Evolutionary conservation across 2,329 filamentous ascomycete genomes (phyloP).

Genomic region (Exophiala sideris): DNA sequence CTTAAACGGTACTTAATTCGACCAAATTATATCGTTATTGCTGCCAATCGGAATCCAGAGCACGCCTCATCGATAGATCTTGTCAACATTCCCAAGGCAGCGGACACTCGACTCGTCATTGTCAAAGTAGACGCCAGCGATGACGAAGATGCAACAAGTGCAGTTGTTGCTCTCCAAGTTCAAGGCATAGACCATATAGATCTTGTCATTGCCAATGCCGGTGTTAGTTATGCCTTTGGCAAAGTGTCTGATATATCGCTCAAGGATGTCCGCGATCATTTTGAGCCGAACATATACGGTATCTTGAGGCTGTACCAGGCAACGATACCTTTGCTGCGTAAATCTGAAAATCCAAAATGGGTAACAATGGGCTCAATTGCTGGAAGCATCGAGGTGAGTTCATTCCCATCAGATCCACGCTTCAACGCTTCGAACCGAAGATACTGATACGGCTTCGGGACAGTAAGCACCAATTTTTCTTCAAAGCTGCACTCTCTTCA

Average conservation of each 20-base stretch:
- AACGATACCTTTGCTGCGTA: constrained; percentile 38
- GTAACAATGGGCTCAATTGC: constrained; percentile 1
- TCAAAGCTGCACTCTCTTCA: too few relatives aligned
- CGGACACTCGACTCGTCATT: constrained; percentile 23
- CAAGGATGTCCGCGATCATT: constrained; percentile 30
- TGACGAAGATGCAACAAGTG: constrained; percentile 33
- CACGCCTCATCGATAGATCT: constrained; percentile 24
- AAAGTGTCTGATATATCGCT: constrained; percentile 18
- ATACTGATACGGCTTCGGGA: too few relatives aligned
- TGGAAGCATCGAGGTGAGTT: constrained; percentile 1
- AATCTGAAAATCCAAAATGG: constrained; percentile 20
- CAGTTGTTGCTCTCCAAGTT: constrained; percentile 32
- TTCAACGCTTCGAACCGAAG: too few relatives aligned
- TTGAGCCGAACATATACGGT: constrained; percentile 37
- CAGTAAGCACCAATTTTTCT: too few relatives aligned
- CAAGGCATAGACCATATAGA: constrained; percentile 45
- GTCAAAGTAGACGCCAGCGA: constrained; percentile 28
- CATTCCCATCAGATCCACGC: too few relatives aligned
- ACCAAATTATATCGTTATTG: constrained; percentile 25
- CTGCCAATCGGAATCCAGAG: constrained; percentile 5
- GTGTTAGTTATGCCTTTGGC: constrained; percentile 29
- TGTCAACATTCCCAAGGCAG: not conserved
- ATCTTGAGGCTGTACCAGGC: constrained; percentile 47
- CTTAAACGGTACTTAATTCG: constrained; percentile 22
- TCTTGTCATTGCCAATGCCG: constrained; percentile 52